Percentiles rank a stretch among this genome's conserved stretches.
Evolutionary conservation across 306 rosid genomes (phyloP).

Genomic region (Cucurbita ficifolia): DNA sequence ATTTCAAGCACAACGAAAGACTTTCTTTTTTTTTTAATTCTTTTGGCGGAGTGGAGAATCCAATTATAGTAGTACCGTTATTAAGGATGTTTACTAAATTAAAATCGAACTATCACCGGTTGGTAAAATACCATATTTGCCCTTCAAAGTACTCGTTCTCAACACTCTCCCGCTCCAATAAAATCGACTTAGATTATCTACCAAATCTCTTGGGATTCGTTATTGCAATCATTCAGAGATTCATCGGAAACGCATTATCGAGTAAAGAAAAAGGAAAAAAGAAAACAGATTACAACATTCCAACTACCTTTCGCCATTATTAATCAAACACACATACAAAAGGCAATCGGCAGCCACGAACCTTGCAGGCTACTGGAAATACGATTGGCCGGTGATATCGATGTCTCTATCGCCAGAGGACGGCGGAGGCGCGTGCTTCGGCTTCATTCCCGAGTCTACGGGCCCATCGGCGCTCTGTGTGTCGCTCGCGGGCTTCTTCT

Average conservation of each 20-base stretch:
- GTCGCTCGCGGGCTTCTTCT: constrained; percentile 11
- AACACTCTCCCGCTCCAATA: too few species aligned
- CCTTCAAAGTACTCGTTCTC: too few species aligned
- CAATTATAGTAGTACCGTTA: too few species aligned
- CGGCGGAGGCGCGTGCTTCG: constrained; percentile 9
- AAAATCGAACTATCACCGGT: too few species aligned
- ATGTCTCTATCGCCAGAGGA: constrained; percentile 9
- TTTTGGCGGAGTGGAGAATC: too few species aligned
- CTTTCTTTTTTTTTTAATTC: too few species aligned
- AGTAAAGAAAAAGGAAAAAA: not conserved
- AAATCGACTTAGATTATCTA: too few species aligned
- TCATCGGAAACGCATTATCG: not conserved
- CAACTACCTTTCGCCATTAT: not conserved
- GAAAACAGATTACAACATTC: not conserved
- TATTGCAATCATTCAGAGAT: not conserved
- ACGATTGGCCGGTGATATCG: constrained; percentile 6
- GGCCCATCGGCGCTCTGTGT: constrained; percentile 8
- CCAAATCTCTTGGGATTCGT: too few species aligned
- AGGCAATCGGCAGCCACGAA: not conserved
- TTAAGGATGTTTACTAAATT: too few species aligned
- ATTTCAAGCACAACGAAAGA: too few species aligned
- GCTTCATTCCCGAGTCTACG: not conserved
- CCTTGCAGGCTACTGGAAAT: constrained; percentile 2
- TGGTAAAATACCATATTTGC: too few species aligned
- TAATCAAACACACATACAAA: not conserved